These are phyloP conservation scores for Aureobasidium namibiae DNA, from an alignment of 2,329 filamentous ascomycete genomes.

Conservation along the genomic window DNA sequence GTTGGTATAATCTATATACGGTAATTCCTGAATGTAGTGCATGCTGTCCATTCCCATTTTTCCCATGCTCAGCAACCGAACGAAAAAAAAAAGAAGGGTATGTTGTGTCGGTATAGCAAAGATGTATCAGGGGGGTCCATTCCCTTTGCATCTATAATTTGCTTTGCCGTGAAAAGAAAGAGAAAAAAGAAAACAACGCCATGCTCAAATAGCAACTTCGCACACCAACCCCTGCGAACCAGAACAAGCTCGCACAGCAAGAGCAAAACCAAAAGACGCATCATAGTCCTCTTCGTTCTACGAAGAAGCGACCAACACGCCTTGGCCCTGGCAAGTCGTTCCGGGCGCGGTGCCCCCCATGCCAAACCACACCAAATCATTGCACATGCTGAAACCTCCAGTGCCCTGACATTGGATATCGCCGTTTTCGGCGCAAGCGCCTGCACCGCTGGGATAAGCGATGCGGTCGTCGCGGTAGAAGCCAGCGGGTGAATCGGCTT, in stretches of 20 bases:
- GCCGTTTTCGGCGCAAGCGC: constrained; percentile 22
- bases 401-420: constrained; percentile 21
- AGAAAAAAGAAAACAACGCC: not conserved
- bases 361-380: constrained; percentile 24
- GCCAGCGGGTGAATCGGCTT: constrained; percentile 20
- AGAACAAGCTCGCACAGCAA: not conserved
- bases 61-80: not conserved
- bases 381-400: constrained; percentile 25
- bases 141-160: too few species aligned
- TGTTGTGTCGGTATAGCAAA: not conserved
- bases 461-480: constrained; percentile 26
- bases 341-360: constrained; percentile 26
- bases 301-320: constrained; percentile 18
- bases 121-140: not conserved
- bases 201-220: not conserved
- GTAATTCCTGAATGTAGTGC: not conserved
- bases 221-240: not conserved
- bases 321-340: constrained; percentile 22
- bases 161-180: too few species aligned
- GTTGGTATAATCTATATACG: constrained; percentile 9
- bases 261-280: not conserved
- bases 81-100: not conserved
- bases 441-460: constrained; percentile 22
- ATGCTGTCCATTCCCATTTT: not conserved
- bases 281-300: not conserved